A percentile compares a stretch with the other conserved stretches of the same genome.
These are phyloP conservation scores for Xylariaceae sp. DNA, from an alignment of 2,329 filamentous ascomycete genomes.

Conservation along the genomic window DNA sequence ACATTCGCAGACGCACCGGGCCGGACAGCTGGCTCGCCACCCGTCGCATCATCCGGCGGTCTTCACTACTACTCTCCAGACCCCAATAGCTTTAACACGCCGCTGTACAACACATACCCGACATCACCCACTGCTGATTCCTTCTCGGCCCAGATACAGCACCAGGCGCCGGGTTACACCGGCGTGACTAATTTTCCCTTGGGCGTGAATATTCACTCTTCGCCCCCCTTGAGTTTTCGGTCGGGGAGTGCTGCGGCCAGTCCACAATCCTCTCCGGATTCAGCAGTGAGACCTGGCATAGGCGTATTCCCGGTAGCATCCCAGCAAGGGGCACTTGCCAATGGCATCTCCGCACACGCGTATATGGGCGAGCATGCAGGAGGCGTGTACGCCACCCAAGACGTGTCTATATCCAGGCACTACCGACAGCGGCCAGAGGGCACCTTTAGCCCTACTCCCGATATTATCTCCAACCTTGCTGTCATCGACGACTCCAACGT, in stretches of 20 bases:
- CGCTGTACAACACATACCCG: too few species aligned
- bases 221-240: constrained; percentile 2
- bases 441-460: background rate
- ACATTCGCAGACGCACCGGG: background rate
- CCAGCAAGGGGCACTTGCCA: background rate
- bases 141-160: too few species aligned
- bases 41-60: too few species aligned
- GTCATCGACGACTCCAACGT: background rate
- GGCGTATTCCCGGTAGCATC: too few species aligned
- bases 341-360: background rate
- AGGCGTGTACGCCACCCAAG: background rate
- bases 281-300: too few species aligned
- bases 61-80: too few species aligned
- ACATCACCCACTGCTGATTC: background rate
- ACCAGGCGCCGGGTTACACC: constrained; percentile 1
- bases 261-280: background rate
- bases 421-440: background rate
- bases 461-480: background rate
- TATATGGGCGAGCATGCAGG: background rate
- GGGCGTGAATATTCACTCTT: constrained; percentile 9
- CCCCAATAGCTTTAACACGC: too few species aligned
- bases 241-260: background rate
- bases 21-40: too few species aligned
- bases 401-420: background rate
- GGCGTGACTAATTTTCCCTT: constrained; percentile 8